Evolutionary conservation across 2,329 filamentous ascomycete genomes (phyloP), one percentile per base, ranked within the genome.

Genomic region (Botrytis sinoallii): DNA sequence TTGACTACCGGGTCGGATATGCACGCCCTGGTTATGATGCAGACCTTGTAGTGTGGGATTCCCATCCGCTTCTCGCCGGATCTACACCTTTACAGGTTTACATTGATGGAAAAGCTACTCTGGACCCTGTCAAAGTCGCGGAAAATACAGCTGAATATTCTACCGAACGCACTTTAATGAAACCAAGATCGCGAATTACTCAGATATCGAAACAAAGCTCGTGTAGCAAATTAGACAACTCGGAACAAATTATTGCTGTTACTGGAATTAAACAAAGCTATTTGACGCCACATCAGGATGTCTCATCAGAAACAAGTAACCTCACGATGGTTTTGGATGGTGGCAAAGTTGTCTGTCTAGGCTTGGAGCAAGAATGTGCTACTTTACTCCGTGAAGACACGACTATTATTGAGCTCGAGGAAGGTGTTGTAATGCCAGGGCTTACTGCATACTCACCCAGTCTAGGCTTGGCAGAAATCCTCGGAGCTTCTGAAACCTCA

Each of bases 391-490:
- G 74, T 14, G 35, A 76, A 3, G 74, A 77, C 32, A 74, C 78
- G 70, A 76, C 78, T 32, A 75, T 78, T 6, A 78, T 88, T 25
- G 48, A 80, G 5, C 81, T 88, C 5, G 64, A 81, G 22, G 81
- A 88, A 60, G 87, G 86, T 4, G 80, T 87, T 75, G 77, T 88
- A 52, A 82, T 85, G 12, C 85, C 86, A 4, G 83, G 86, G 0
- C 78, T 89, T 46, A 87, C 84, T n/a, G 84, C 85, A 3, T 81
- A 88, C 48, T 84, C 85, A 6, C 81, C 82, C 8, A 77, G 79
- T 12, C 82, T 89, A 3, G 88, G 88, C 1, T 80, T 89, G 6
- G 79, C 81, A 18, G 88, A 89, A 76, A 88, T 89, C 59, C 77
- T 80, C 32, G 81, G 79, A 1, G 85, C 86, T 69, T 75, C 77